phyloP scores from a whole-genome alignment of 1,139 yeast genomes.

The Taphrina sp. region DNA sequence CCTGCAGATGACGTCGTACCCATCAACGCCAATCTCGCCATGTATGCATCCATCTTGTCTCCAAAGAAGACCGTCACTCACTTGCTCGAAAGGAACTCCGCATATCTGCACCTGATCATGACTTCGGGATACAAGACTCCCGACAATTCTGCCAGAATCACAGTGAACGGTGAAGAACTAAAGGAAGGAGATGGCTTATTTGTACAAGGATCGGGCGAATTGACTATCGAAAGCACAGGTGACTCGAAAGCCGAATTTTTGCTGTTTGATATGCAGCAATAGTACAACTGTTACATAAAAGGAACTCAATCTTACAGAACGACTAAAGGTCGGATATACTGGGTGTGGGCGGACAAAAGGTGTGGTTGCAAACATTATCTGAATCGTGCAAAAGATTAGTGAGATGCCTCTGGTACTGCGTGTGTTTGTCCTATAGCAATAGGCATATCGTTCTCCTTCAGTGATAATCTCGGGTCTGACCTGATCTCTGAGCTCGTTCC shows the following conservation, averaged over 20 bases:
- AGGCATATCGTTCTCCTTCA: too few relatives aligned
- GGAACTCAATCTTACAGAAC: too few relatives aligned
- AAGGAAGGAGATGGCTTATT: slow-evolving; percentile 32
- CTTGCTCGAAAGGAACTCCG: slow-evolving; percentile 23
- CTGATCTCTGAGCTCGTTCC: too few relatives aligned
- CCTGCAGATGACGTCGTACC: neutral
- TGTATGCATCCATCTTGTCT: slow-evolving; percentile 24
- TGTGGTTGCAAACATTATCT: too few relatives aligned
- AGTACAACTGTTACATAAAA: too few relatives aligned
- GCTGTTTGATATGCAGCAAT: slow-evolving; percentile 21
- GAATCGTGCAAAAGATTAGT: too few relatives aligned
- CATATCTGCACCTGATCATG: slow-evolving; percentile 29
- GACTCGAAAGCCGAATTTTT: slow-evolving; percentile 15
- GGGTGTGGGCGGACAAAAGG: too few relatives aligned
- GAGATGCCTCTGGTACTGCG: too few relatives aligned
- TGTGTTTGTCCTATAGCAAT: too few relatives aligned
- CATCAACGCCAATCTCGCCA: slow-evolving; percentile 33
- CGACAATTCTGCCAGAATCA: slow-evolving; percentile 9
- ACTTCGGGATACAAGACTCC: slow-evolving; percentile 31
- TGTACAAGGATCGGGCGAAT: slow-evolving; percentile 9
- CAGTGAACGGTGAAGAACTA: slow-evolving; percentile 20
- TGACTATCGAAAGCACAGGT: slow-evolving; percentile 2
- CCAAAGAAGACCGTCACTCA: slow-evolving; percentile 29
- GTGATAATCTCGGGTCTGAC: too few relatives aligned
- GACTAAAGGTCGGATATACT: too few relatives aligned